A percentile compares a stretch with the other conserved stretches of the same genome.
Evolutionary conservation across 169 alveolate genomes (phyloP).

Genomic region (Pseudocohnilembus persalinus): DNA sequence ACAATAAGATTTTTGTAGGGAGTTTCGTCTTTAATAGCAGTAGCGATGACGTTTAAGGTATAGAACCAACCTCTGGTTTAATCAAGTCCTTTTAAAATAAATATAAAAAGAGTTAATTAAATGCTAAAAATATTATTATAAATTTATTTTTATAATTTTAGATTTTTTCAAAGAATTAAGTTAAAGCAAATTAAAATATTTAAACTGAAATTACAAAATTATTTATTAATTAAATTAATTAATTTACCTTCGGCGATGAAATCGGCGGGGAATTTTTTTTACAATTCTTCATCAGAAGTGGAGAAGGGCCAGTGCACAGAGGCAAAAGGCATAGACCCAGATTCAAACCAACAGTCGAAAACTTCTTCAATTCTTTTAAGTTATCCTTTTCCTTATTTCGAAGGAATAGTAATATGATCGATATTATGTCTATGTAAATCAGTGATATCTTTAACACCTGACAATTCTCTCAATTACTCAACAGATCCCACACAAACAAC

Average conservation of each 20-base stretch:
- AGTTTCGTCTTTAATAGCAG: constrained; percentile 90
- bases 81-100: no score
- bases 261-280: constrained; percentile 97
- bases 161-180: no score
- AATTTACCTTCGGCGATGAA: constrained; percentile 99
- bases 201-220: no score
- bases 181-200: no score
- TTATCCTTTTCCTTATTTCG: constrained; percentile 92
- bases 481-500: constrained; percentile 95
- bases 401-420: constrained; percentile 96
- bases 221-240: no score
- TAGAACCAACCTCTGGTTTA: constrained; percentile 99
- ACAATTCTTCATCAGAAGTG: constrained; percentile 86
- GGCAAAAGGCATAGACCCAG: constrained; percentile 99
- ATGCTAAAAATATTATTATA: no score
- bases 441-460: constrained; percentile 82
- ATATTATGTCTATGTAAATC: constrained; percentile 98
- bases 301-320: constrained; percentile 97
- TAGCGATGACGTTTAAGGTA: constrained; percentile 90
- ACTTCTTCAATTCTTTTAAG: constrained; percentile 90
- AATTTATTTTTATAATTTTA: no score
- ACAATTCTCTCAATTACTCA: constrained; percentile 79
- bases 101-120: no score
- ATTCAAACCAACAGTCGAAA: constrained; percentile 95
- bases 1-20: constrained; percentile 96